These are phyloP conservation scores for Pseudocohnilembus persalinus DNA, from an alignment of 169 alveolate species.

Conservation along the genomic window DNA sequence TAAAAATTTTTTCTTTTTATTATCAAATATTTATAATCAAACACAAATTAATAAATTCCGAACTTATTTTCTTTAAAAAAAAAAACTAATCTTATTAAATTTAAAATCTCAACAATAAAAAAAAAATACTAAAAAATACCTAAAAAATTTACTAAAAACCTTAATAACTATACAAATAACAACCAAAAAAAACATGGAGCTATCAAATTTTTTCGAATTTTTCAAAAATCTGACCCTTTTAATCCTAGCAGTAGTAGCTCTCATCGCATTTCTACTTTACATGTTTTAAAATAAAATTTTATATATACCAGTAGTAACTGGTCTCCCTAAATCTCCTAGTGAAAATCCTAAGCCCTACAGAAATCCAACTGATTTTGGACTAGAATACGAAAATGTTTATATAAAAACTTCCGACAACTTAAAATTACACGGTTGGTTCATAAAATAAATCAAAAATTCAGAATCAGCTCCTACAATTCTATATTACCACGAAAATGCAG, in stretches of 20 bases:
- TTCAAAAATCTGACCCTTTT: too few species aligned
- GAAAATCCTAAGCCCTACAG: slow-evolving; percentile 46
- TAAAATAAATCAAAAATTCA: slow-evolving; percentile 40
- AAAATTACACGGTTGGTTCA: slow-evolving; percentile 80
- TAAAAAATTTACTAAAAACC: too few species aligned
- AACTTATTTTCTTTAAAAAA: too few species aligned
- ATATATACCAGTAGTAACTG: slow-evolving; percentile 1
- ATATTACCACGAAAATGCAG: slow-evolving; percentile 89
- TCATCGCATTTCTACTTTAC: slow-evolving; percentile 2
- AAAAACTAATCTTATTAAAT: too few species aligned
- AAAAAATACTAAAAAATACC: too few species aligned
- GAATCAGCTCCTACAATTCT: slow-evolving; percentile 70
- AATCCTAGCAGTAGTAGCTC: not conserved
- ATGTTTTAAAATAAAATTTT: slow-evolving; percentile 2
- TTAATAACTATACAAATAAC: too few species aligned
- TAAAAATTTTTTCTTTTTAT: too few species aligned
- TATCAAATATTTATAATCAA: too few species aligned
- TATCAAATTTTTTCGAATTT: too few species aligned
- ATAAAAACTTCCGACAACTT: slow-evolving; percentile 66
- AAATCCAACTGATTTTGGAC: slow-evolving; percentile 56
- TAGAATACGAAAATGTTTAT: slow-evolving; percentile 63
- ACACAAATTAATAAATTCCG: too few species aligned
- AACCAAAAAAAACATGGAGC: too few species aligned
- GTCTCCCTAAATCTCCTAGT: slow-evolving; percentile 6
- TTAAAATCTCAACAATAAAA: too few species aligned